Base-by-base conservation (phyloP, 306 rosid species). In the Gastrolobium bilobum region DNA sequence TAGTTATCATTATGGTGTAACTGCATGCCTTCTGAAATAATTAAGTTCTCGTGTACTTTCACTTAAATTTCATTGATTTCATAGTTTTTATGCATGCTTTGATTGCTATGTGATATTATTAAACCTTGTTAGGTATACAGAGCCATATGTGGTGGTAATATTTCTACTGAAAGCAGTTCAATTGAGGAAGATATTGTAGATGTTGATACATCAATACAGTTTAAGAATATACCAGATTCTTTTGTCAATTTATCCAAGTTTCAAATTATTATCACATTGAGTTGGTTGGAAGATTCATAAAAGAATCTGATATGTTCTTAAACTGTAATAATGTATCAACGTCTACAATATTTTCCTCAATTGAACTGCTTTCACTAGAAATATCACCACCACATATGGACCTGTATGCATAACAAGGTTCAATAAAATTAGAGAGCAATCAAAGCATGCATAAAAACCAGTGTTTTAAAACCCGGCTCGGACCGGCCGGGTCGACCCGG, bases 151-250 rank as follows among this genome's bases (percentile, higher is more conserved):
- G 86, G 89, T 6, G 76, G 76, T 14, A 80, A 61, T 34, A n/a
- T 31, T 79, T 59, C 82, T 0, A 44, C 31, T 1, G 75, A 79
- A 60, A 84, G 71, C 15, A 33, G 65, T 44, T 76, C 77, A 10
- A 13, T 64, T 43, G 81, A 69, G 29, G 94, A 79, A 70, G 88
- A 86, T 53, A 59, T 87, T 20, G 89, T 73, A 57, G 96, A 83
- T 64, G 85, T 86, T 70, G 97, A 87, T 63, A 76, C 80, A 37
- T 72, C 86, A 54, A 48, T 66, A 9, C 84, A 87, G 50, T 89
- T 90, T 65, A 87, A 57, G 78, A 75, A 84, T 64, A 73, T 93
- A 63, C 81, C 87, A 3, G 87, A 91, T 73, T 91, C 98, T 5
- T 88, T 93, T 40, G 6, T 61, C 40, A 75, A 88, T 84, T 20